phyloP scores from a whole-genome alignment of 1,284 basidiomycete genomes.

The Naganishia sp. region DNA sequence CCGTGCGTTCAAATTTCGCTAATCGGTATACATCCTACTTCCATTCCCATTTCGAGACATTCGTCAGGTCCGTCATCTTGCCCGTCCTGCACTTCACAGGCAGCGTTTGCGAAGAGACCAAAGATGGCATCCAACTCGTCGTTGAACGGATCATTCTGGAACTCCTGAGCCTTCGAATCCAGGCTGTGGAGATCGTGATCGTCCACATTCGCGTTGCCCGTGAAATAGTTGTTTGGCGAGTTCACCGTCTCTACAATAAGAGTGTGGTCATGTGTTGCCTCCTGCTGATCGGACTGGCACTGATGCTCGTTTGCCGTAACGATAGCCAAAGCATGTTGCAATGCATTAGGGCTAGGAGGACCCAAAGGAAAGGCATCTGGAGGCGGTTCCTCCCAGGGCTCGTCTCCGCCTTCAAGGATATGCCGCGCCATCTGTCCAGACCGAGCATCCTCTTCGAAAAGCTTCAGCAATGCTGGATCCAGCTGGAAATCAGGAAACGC shows the following conservation, averaged over 20 bases:
- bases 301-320: neutral
- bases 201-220: neutral
- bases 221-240: neutral
- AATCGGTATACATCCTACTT: neutral
- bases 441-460: conserved; percentile 6
- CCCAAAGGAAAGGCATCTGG: neutral
- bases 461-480: conserved; percentile 6
- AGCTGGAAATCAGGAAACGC: conserved; percentile 7
- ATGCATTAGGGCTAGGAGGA: too few relatives aligned
- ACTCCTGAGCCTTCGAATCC: neutral
- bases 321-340: neutral
- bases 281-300: neutral
- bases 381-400: neutral
- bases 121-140: conserved; percentile 21
- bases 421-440: conserved; percentile 3
- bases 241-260: neutral
- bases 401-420: neutral
- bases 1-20: too few relatives aligned
- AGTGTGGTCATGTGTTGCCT: neutral
- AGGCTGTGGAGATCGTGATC: neutral
- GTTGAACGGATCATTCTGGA: conserved; percentile 2
- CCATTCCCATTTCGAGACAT: neutral
- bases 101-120: neutral
- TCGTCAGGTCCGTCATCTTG: neutral
- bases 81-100: neutral